phyloP scores from a whole-genome alignment of 768 basidiomycete species.

The Mycena polygramma region DNA sequence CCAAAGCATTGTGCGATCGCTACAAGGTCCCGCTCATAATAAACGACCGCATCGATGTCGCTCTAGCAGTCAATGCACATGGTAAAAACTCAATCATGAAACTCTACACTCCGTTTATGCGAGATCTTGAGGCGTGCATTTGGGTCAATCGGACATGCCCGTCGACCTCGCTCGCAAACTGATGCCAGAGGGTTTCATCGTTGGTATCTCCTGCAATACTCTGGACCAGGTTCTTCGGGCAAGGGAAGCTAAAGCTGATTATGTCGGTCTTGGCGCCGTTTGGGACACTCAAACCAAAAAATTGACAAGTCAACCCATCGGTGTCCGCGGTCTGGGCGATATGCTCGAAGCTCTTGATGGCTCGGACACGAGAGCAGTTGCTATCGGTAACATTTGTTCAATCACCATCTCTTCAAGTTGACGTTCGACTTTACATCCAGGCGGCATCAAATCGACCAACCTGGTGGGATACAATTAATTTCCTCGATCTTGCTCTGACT shows the following conservation, averaged over 20 bases:
- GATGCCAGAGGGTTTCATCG: slow-evolving; percentile 76
- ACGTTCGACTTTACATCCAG: slow-evolving; percentile 53
- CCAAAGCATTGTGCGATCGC: slow-evolving; percentile 79
- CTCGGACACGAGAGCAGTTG: slow-evolving; percentile 78
- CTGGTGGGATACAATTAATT: slow-evolving; percentile 52
- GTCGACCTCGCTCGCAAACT: slow-evolving; percentile 73
- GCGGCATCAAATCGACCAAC: slow-evolving; percentile 88
- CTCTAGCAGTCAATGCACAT: slow-evolving; percentile 78
- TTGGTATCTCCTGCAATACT: slow-evolving; percentile 87
- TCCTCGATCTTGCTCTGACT: slow-evolving; percentile 56
- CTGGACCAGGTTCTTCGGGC: slow-evolving; percentile 74
- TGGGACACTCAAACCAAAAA: slow-evolving; percentile 87
- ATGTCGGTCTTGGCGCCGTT: slow-evolving; percentile 89
- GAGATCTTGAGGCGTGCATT: slow-evolving; percentile 68
- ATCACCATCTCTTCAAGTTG: not conserved
- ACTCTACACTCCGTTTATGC: no score
- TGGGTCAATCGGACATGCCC: slow-evolving; percentile 92
- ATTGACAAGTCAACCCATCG: slow-evolving; percentile 72
- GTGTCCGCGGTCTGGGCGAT: slow-evolving; percentile 78
- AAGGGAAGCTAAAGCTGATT: slow-evolving; percentile 77
- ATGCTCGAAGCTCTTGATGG: slow-evolving; percentile 77
- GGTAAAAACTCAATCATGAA: slow-evolving; percentile 41
- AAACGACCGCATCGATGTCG: slow-evolving; percentile 91
- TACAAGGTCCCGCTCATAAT: slow-evolving; percentile 89
- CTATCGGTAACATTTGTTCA: slow-evolving; percentile 74